Percentiles rank a stretch among this genome's conserved stretches.
These are phyloP conservation scores for Venturia nashicola DNA, from an alignment of 2,329 filamentous ascomycete genomes.

Conservation along the genomic window DNA sequence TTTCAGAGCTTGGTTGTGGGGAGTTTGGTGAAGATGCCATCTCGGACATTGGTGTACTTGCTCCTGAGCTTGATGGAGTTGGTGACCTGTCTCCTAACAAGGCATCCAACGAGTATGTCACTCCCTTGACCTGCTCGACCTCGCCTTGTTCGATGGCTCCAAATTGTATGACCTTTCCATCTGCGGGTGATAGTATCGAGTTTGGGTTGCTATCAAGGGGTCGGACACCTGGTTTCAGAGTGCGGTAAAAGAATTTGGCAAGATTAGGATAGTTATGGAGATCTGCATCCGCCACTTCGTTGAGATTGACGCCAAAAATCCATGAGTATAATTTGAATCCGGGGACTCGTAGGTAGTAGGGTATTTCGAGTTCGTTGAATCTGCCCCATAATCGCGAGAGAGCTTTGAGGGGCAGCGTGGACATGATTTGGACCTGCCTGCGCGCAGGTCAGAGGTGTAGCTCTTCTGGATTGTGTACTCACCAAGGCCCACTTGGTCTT, in stretches of 20 bases:
- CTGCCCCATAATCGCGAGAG: constrained; percentile 79
- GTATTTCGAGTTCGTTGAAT: constrained; percentile 82
- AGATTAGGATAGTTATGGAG: constrained; percentile 86
- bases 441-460: background rate
- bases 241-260: constrained; percentile 93
- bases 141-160: constrained; percentile 85
- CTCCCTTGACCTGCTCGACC: constrained; percentile 96
- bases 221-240: constrained; percentile 75
- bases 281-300: constrained; percentile 79
- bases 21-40: constrained; percentile 24
- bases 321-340: constrained; percentile 87
- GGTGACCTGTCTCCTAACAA: constrained; percentile 51
- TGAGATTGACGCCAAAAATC: constrained; percentile 81
- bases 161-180: constrained; percentile 84
- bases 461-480: constrained; percentile 14
- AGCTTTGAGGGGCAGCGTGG: constrained; percentile 79
- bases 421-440: constrained; percentile 84
- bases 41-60: constrained; percentile 29
- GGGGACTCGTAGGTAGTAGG: constrained; percentile 75
- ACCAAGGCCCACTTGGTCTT: constrained; percentile 76
- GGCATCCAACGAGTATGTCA: constrained; percentile 93
- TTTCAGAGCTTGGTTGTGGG: constrained; percentile 20
- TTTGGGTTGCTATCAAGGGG: constrained; percentile 72
- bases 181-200: constrained; percentile 75
- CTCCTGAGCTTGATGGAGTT: constrained; percentile 43